Evolutionary conservation across 768 basidiomycete genomes (phyloP).

Genomic region (Termitomyces sp.): DNA sequence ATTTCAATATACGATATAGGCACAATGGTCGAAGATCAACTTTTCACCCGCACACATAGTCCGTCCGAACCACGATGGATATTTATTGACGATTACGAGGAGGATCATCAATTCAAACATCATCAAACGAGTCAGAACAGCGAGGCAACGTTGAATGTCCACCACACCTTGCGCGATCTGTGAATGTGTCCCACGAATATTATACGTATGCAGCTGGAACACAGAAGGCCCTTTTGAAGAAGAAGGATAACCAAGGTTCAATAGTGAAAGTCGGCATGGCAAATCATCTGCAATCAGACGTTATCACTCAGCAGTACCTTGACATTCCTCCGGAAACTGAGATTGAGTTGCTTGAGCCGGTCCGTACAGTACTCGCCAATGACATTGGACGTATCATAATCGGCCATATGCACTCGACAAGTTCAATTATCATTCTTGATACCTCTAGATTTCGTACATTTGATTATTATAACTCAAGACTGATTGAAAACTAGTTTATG

Average conservation of each 20-base stretch:
- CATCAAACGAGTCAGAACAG: not conserved
- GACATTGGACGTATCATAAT: not conserved
- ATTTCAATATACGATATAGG: not conserved
- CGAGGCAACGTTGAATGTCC: not conserved
- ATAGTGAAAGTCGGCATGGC: not conserved
- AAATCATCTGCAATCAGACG: not conserved
- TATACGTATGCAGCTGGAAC: not conserved
- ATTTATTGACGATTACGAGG: not conserved
- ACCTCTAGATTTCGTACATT: not conserved
- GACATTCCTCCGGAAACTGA: no score
- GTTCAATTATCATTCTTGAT: not conserved
- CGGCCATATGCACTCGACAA: rapidly evolving
- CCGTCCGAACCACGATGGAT: not conserved
- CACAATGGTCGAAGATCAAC: not conserved
- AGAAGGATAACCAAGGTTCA: no score
- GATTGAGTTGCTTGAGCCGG: no score
- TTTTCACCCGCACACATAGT: not conserved
- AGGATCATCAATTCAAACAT: not conserved
- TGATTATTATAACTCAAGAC: not conserved
- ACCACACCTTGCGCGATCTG: not conserved
- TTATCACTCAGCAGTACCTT: no score
- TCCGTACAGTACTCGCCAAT: not conserved
- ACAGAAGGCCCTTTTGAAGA: not conserved
- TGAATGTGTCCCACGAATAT: not conserved
- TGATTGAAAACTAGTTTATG: no score